Evolutionary conservation across 768 basidiomycete genomes (phyloP).

Genomic region (Suillus subluteus): DNA sequence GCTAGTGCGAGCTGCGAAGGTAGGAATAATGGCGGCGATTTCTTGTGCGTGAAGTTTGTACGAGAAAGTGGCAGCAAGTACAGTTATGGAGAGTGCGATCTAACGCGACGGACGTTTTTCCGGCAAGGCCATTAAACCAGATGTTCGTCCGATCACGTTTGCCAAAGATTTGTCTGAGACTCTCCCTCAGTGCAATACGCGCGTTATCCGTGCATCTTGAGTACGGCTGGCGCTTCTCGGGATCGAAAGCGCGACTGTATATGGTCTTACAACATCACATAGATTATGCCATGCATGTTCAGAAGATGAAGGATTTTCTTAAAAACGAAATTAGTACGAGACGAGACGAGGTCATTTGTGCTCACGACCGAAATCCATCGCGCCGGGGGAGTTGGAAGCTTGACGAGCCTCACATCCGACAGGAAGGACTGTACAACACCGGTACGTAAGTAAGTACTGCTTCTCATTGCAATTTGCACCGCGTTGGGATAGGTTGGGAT

Average conservation of each 20-base stretch:
- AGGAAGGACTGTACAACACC: too few species aligned
- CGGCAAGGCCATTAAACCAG: too few species aligned
- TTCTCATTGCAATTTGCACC: too few species aligned
- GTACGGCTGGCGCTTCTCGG: not conserved
- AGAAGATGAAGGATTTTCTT: not conserved
- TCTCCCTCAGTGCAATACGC: not conserved
- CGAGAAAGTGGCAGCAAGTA: too few species aligned
- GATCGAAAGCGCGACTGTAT: not conserved
- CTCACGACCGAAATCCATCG: not conserved
- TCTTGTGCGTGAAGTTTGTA: slow-evolving; percentile 7
- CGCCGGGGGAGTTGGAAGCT: not conserved
- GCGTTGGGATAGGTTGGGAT: too few species aligned
- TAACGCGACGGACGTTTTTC: too few species aligned
- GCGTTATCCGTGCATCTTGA: not conserved
- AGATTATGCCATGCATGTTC: not conserved
- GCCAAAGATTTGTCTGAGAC: too few species aligned
- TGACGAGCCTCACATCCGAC: not conserved
- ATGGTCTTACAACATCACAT: not conserved
- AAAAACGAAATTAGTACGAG: not conserved
- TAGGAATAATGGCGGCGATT: slow-evolving; percentile 14
- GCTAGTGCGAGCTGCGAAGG: slow-evolving; percentile 20
- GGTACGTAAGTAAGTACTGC: too few species aligned
- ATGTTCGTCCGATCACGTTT: too few species aligned
- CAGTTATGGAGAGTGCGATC: too few species aligned
- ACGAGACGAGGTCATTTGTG: not conserved